Base-by-base conservation (phyloP, 2,329 filamentous ascomycete species). In the Ascochyta viciae-villosae region DNA sequence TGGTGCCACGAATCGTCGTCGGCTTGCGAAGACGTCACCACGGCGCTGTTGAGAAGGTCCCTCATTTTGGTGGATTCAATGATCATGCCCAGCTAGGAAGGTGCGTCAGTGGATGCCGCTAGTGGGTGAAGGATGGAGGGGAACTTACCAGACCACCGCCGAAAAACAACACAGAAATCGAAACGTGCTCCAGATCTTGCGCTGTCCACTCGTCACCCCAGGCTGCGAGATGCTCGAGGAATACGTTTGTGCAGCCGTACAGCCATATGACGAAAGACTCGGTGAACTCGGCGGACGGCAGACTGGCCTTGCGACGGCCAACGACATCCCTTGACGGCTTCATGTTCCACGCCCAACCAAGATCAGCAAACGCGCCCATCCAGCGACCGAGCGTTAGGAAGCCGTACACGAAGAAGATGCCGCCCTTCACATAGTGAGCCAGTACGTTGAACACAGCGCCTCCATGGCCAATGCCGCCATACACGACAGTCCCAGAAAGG, bases 311-410 rank as follows among this genome's bases (percentile, higher is more conserved):
- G 84, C 89, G 89, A 70, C 82, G 85, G 62, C 85, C 82, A 16
- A 86, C 82, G 12, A 85, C 71, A 9, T 80, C 80, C 55, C 76
- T 75, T 5, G 79, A 71, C 8, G 92, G 92, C 57, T 90, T 89
- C 57, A 93, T 77, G 68, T 98, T 98, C 94, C 94, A 97, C 0
- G 92, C 91, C 94, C 94, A 98, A 63, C 94, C 94, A 53, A 94
- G 84, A 57, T 96, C 91, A 54, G 90, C 88, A 73, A 96, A 98
- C 73, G 90, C 90, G 24, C 94, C 94, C 70, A 92, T 87, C 89
- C 92, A 97, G 52, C 94, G 88, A 27, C 92, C 92, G 4, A 98
- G 82, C 0, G 91, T 96, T 57, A 97, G 78, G 19, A 96, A 77
- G 8, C 94, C 94, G 61, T 96, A 91, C 88, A 91, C 95, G 78